Percentiles rank a stretch among this genome's conserved stretches.
These are phyloP conservation scores for Fragilariopsis cylindrus DNA, from an alignment of 108 stramenopile genomes.

Conservation along the genomic window DNA sequence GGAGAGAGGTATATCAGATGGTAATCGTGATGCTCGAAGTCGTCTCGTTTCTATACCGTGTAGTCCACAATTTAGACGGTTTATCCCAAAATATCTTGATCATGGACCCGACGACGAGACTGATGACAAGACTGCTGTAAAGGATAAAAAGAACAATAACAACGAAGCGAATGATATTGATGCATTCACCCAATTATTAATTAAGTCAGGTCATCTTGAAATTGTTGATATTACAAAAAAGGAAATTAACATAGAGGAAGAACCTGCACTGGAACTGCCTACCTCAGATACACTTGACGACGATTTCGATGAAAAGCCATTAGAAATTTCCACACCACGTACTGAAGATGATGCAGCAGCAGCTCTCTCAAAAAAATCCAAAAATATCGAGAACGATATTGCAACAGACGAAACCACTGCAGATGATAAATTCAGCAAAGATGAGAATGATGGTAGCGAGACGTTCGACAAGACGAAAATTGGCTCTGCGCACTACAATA, in stretches of 20 bases:
- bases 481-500: conserved; percentile 39
- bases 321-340: conserved; percentile 25
- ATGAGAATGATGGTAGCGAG: background rate
- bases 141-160: background rate
- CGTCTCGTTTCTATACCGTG: conserved; percentile 74
- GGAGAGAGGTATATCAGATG: conserved; percentile 78
- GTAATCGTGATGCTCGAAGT: conserved; percentile 77
- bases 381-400: background rate
- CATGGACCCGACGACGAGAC: conserved; percentile 32
- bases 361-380: background rate
- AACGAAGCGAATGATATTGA: conserved; percentile 25
- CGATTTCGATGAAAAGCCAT: conserved; percentile 31
- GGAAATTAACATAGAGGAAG: conserved; percentile 61
- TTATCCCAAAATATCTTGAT: conserved; percentile 85
- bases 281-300: conserved; percentile 26
- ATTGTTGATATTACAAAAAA: conserved; percentile 92
- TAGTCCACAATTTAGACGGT: conserved; percentile 77
- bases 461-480: conserved; percentile 30
- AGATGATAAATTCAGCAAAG: background rate
- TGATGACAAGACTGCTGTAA: conserved; percentile 4
- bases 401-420: conserved; percentile 15
- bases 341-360: conserved; percentile 20
- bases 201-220: conserved; percentile 53
- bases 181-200: conserved; percentile 55
- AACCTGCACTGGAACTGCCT: conserved; percentile 24